phyloP scores from a whole-genome alignment of 2,329 filamentous ascomycete species.

The Aspergillus sclerotialis region DNA sequence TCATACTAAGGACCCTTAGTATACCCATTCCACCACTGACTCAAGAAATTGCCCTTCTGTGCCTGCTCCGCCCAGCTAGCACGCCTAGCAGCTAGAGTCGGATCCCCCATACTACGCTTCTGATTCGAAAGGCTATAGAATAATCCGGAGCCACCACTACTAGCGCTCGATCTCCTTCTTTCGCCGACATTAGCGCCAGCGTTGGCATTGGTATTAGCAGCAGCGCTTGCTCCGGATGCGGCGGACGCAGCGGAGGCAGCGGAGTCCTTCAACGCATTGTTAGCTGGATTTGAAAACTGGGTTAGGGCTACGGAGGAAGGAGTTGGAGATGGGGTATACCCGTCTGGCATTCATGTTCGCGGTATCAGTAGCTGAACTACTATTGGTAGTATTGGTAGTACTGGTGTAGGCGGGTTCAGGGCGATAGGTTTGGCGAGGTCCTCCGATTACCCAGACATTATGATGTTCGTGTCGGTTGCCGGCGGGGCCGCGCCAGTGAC shows the following conservation, averaged over 20 bases:
- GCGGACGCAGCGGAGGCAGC: conserved; percentile 22
- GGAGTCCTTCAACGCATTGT: no score
- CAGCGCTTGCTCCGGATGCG: conserved; percentile 4
- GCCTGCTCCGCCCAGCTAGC: conserved; percentile 41
- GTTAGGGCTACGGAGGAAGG: no score
- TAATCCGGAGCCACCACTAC: conserved; percentile 11
- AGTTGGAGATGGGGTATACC: neutral
- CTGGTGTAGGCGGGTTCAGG: conserved; percentile 15
- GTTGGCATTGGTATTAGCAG: conserved; percentile 3
- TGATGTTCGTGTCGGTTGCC: conserved; percentile 29
- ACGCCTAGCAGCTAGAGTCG: conserved; percentile 27
- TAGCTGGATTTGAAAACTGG: no score
- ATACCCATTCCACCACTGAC: conserved; percentile 37
- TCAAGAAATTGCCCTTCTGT: conserved; percentile 29
- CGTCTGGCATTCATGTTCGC: neutral
- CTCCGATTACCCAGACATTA: conserved; percentile 30
- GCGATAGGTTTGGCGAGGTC: conserved; percentile 9
- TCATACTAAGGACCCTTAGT: conserved; percentile 20
- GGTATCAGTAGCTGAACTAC: neutral
- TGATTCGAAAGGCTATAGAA: conserved; percentile 34
- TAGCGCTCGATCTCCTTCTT: conserved; percentile 19
- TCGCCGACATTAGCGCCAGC: conserved; percentile 12
- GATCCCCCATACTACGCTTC: conserved; percentile 37
- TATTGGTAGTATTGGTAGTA: neutral
- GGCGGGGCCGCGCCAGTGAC: conserved; percentile 27